Conservation (phyloP, 2,329 filamentous ascomycete species). For the Cadophora sp. region DNA sequence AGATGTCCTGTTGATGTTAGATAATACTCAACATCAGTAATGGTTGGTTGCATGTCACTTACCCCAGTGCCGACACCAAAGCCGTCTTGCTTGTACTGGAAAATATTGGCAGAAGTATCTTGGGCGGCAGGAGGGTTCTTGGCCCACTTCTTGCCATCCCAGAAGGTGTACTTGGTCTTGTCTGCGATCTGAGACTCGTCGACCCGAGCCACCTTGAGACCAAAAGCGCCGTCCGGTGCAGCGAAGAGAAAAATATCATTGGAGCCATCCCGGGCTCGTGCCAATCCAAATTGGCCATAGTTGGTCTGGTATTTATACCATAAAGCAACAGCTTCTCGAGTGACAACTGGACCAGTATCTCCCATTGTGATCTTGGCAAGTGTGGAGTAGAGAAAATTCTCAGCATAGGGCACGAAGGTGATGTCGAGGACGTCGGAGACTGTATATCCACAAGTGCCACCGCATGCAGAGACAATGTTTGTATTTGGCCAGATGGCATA, state of each 20-base stretch:
- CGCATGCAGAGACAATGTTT: slow-evolving; percentile 15
- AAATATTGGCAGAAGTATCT: slow-evolving; percentile 6
- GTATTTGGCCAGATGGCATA: slow-evolving; percentile 18
- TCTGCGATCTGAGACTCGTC: slow-evolving; percentile 12
- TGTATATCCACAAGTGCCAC: slow-evolving; percentile 8
- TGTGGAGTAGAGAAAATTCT: slow-evolving; percentile 15
- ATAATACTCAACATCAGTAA: neutral
- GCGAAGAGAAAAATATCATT: slow-evolving; percentile 18
- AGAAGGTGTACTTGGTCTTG: slow-evolving; percentile 15
- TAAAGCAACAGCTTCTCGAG: slow-evolving; percentile 1
- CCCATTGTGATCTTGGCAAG: slow-evolving; percentile 15
- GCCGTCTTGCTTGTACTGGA: slow-evolving; percentile 8
- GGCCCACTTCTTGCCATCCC: slow-evolving; percentile 14
- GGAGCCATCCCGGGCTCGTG: slow-evolving; percentile 15
- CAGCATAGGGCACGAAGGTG: neutral
- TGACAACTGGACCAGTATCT: neutral
- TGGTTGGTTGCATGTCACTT: neutral
- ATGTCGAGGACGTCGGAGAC: slow-evolving; percentile 15
- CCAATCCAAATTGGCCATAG: slow-evolving; percentile 13
- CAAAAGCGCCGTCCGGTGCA: neutral
- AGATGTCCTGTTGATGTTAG: slow-evolving; percentile 5
- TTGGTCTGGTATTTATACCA: slow-evolving; percentile 12
- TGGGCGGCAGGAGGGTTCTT: slow-evolving; percentile 2
- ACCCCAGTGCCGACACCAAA: slow-evolving; percentile 13
- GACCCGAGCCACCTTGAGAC: slow-evolving; percentile 17